These are phyloP conservation scores for Maudiozyma serrabonitensis DNA, from an alignment of 805 yeast genomes.

Conservation along the genomic window DNA sequence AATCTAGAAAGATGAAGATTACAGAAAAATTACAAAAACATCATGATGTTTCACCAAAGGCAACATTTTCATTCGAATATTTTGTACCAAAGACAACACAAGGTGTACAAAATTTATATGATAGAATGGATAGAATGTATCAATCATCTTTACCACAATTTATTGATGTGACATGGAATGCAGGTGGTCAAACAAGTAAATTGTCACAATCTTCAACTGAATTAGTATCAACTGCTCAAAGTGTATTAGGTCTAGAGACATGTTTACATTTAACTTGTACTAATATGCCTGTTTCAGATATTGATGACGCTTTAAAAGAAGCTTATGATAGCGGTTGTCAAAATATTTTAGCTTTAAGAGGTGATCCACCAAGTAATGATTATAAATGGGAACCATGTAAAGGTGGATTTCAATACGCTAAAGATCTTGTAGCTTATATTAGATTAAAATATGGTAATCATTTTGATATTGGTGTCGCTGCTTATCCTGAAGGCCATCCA, in stretches of 20 bases:
- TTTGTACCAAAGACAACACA: conserved; percentile 96
- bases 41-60: conserved; percentile 28
- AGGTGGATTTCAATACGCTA: conserved; percentile 78
- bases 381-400: conserved; percentile 39
- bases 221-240: conserved; percentile 82
- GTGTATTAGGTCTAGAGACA: conserved; percentile 85
- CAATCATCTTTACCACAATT: conserved; percentile 75
- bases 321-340: conserved; percentile 92
- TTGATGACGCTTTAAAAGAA: conserved; percentile 74
- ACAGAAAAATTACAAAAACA: conserved; percentile 31
- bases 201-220: conserved; percentile 77
- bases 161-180: conserved; percentile 97
- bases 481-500: conserved; percentile 95
- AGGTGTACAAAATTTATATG: conserved; percentile 92
- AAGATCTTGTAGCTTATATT: conserved; percentile 74
- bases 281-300: conserved; percentile 73
- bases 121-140: conserved; percentile 96
- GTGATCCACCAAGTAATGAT: conserved; percentile 68
- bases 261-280: conserved; percentile 98
- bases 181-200: conserved; percentile 48
- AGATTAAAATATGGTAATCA: conserved; percentile 70
- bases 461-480: conserved; percentile 94
- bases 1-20: conserved; percentile 31
- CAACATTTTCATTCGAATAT: conserved; percentile 92
- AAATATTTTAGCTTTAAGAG: conserved; percentile 87